Evolutionary conservation across 2,329 filamentous ascomycete genomes (phyloP).

Genomic region (Aureobasidium sp.): DNA sequence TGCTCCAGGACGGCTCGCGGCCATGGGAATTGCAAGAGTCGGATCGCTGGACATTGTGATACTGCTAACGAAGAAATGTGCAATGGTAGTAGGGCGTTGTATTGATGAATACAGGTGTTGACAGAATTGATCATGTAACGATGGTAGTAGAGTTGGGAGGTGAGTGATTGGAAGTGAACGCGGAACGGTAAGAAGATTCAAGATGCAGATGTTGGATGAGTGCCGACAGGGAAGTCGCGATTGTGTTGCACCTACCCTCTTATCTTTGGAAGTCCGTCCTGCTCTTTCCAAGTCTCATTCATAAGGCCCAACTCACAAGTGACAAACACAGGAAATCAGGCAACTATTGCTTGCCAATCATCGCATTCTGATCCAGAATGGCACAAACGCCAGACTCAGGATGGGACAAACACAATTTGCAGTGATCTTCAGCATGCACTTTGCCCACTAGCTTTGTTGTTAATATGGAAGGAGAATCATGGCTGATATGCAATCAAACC

Average conservation of each 20-base stretch:
- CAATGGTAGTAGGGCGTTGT: neutral
- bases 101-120: neutral
- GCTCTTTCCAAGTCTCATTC: neutral
- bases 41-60: conserved; percentile 7
- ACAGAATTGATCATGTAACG: conserved; percentile 6
- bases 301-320: neutral
- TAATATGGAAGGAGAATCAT: neutral
- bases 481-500: neutral
- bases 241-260: neutral
- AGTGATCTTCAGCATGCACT: neutral
- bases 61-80: neutral
- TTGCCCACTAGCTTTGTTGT: too few relatives aligned
- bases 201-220: neutral
- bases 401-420: neutral
- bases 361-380: neutral
- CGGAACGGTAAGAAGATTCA: neutral
- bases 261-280: neutral
- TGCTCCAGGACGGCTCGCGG: neutral
- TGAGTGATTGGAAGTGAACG: neutral
- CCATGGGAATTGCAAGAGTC: conserved; percentile 2
- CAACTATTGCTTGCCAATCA: neutral
- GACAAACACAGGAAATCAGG: conserved; percentile 4
- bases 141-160: neutral
- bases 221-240: neutral
- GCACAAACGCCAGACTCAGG: neutral